Evolutionary conservation across 106 monocot species (phyloP).

Genomic region (Dendrobium officinale): DNA sequence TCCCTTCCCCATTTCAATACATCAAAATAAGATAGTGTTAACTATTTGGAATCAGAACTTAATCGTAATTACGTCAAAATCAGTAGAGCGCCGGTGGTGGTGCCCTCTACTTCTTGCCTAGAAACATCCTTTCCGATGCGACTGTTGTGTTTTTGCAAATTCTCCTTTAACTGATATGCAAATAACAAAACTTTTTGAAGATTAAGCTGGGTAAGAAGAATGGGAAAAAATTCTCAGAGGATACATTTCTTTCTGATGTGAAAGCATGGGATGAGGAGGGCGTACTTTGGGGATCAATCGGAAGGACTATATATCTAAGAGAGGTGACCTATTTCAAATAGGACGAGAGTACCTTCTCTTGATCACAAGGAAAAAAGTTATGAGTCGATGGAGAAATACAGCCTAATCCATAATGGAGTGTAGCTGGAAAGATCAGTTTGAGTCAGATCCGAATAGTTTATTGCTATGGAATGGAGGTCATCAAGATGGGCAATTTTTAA

Average conservation of each 20-base stretch:
- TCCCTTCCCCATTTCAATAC: no score
- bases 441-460: not conserved
- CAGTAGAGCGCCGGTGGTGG: slow-evolving; percentile 13
- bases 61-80: not conserved
- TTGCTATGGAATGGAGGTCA: no score
- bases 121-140: slow-evolving; percentile 2
- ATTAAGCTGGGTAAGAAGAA: no score
- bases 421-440: not conserved
- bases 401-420: no score
- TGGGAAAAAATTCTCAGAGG: no score
- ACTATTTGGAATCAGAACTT: no score
- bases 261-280: not conserved
- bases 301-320: not conserved
- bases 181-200: not conserved
- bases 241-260: not conserved
- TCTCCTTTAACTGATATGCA: not conserved
- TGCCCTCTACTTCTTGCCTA: not conserved
- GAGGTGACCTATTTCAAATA: not conserved
- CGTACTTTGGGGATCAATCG: no score
- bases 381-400: not conserved
- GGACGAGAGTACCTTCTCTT: not conserved
- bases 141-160: slow-evolving; percentile 15
- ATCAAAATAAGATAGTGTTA: no score
- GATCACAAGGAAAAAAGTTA: not conserved
- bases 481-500: no score